Percentiles rank a stretch among this genome's conserved stretches.
phyloP scores from a whole-genome alignment of 139 green algal genomes.

The Pleodorina starrii region DNA sequence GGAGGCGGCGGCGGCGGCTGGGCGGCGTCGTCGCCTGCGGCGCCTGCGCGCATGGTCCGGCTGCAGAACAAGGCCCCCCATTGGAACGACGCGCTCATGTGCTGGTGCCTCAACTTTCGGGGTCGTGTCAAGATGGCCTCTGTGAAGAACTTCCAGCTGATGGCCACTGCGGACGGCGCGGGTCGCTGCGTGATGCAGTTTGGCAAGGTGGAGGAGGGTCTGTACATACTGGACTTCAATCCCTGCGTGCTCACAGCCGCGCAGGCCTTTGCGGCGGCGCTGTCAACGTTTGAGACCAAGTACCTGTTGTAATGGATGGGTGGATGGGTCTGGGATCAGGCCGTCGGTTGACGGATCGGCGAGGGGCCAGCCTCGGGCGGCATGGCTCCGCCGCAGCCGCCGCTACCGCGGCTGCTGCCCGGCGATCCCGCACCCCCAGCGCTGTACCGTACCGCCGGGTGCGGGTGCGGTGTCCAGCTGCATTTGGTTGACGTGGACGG shows the following conservation, averaged over 20 bases:
- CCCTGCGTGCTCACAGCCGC: constrained; percentile 70
- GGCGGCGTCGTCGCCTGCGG: background rate
- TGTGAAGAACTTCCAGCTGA: constrained; percentile 98
- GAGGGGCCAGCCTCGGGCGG: too few species aligned
- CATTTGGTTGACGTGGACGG: too few species aligned
- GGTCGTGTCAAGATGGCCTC: constrained; percentile 91
- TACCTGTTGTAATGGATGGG: constrained; percentile 45
- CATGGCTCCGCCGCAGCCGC: too few species aligned
- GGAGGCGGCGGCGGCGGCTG: background rate
- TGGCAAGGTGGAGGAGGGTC: constrained; percentile 90
- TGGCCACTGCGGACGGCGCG: constrained; percentile 43
- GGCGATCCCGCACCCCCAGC: too few species aligned
- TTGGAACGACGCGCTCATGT: constrained; percentile 92
- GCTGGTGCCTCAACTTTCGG: constrained; percentile 98
- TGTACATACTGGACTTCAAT: constrained; percentile 94
- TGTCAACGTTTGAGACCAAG: constrained; percentile 89
- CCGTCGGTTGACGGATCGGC: too few species aligned
- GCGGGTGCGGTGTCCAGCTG: too few species aligned
- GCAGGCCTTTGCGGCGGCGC: constrained; percentile 90
- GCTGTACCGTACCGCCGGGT: too few species aligned
- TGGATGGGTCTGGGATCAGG: too few species aligned
- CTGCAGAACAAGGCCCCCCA: constrained; percentile 91
- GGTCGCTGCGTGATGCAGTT: constrained; percentile 90
- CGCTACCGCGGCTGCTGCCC: too few species aligned
- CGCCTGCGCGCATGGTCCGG: background rate